A percentile compares a stretch with the other conserved stretches of the same genome.
Conservation (phyloP, 768 basidiomycete genomes). For the Mrakia hoshinonis region DNA sequence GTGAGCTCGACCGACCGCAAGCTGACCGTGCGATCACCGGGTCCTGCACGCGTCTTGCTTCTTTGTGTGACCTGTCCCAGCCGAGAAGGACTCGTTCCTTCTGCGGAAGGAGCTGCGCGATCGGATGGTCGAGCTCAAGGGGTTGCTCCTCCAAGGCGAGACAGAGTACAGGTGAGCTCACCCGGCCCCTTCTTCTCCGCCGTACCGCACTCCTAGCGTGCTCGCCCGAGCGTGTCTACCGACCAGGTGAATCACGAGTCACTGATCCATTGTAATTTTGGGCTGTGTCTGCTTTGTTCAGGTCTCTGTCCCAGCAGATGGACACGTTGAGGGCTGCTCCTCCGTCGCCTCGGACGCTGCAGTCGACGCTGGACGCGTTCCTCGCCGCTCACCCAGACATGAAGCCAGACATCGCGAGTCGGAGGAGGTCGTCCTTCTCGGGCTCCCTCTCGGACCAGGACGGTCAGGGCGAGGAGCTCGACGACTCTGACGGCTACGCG, state of each 20-base stretch:
- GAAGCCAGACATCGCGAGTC: not conserved
- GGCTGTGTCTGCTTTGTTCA: not conserved
- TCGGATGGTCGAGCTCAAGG: conserved; percentile 5
- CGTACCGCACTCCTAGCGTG: not conserved
- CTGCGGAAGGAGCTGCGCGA: conserved; percentile 1
- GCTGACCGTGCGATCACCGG: too few relatives aligned
- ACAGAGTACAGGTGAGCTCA: conserved; percentile 13
- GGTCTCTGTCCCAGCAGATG: not conserved
- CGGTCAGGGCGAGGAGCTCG: conserved; percentile 1
- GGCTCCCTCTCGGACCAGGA: not conserved
- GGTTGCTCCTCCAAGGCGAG: not conserved
- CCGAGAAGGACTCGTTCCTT: not conserved
- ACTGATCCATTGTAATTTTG: not conserved
- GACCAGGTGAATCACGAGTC: too few relatives aligned
- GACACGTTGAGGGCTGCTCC: not conserved
- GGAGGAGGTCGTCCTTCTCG: not conserved
- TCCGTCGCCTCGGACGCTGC: conserved; percentile 7
- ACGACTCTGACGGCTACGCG: not conserved
- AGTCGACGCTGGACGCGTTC: not conserved
- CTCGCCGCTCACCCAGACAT: conserved; percentile 2
- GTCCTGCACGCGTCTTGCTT: not conserved
- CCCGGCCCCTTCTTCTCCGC: not conserved
- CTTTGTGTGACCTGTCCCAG: not conserved
- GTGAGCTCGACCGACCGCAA: not conserved
- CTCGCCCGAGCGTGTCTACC: not conserved